Evolutionary conservation across 2,329 filamentous ascomycete genomes (phyloP), one percentile per base, ranked within the genome.

Genomic region (Colletotrichum plurivorum): DNA sequence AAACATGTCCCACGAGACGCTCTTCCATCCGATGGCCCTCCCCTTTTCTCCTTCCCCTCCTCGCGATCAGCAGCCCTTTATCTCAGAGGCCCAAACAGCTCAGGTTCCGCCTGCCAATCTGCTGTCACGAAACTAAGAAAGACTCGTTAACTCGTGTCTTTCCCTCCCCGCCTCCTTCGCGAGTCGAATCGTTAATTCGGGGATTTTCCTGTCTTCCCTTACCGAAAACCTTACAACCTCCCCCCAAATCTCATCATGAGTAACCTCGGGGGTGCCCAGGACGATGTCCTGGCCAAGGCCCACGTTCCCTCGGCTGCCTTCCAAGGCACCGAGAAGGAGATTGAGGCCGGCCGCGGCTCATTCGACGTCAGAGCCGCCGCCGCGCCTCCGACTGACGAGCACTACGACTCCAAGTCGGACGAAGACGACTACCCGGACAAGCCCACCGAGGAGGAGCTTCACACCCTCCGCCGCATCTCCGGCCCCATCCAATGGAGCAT

Each of bases 401-500:
- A 72, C 57, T 74, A 76, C 48, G 74, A 74, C 46, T 64, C 73
- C 27, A 72, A 73, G 25, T 71, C 73, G 31, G 31, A 36, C 10
- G 75, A 79, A 56, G 73, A 76, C 3, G 72, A 77, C 60, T 79
- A 76, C 63, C 75, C 77, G 57, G 77, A 80, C 73, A 79, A 78
- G 70, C 89, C 89, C 3, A 92, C 89, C 7, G 86, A 88, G 39
- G 89, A 92, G 76, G 90, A 92, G 70, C 78, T 89, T 69, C 76
- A 72, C 15, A 90, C 88, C 0, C 85, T 92, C n/a, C 87, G 84
- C 57, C 88, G 89, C 74, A 87, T 92, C 22, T 88, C 89, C 13
- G 90, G 89, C 71, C 85, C 84, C 75, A 88, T 94, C 70, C 89
- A 90, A 56, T 90, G 87, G 85, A 82, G 85, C 63, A 87, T 91